Evolutionary conservation across 176 grass and related monocot species (phyloP), one percentile per base, ranked within the genome.

Genomic region (Cenchrus purpureus): DNA sequence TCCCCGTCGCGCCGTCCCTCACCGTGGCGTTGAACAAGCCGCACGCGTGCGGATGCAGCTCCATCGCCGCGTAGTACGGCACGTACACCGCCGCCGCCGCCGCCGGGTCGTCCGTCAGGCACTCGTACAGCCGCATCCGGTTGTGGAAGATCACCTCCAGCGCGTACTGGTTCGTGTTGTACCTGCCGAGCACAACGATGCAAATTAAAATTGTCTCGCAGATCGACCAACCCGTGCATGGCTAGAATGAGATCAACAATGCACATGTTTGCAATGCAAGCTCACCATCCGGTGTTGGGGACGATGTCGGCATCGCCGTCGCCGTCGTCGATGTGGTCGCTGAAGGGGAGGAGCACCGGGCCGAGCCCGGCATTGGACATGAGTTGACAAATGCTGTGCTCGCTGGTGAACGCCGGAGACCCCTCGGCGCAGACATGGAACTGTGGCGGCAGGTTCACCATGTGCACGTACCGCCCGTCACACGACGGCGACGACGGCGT

Each of bases 61-160:
- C 94, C 4, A 91, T 29, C 16, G 84, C 91, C 3, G 86, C 83
- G 71, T 95, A 95, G 73, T 82, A 95, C 3, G 91, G 88, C 28
- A 95, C 86, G 80, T 83, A 95, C 44, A 95, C 52, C 12, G 91
- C 94, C 10, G 71, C 56, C 4, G 94, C 94, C 7, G 58, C 53
- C 12, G 84, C 61, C 0, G 78, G 79, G 68, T 91, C 87, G 50
- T 29, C 59, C 28, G 94, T 95, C 8, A 84, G 80, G 83, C 94
- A 95, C 15, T 84, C 88, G 77, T 95, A 95, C 48, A 69, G 91
- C 34, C 85, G 82, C 94, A 95, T 91, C 45, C 84, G 71, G 72
- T 91, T 86, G 82, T 95, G 90, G 79, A 92, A 85, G 63, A 95
- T 92, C 65, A 95, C 88, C 69, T 95, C 94, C 53, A 95, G 55